Conservation (phyloP, 148 eudicot species). For the Beta vulgaris region DNA sequence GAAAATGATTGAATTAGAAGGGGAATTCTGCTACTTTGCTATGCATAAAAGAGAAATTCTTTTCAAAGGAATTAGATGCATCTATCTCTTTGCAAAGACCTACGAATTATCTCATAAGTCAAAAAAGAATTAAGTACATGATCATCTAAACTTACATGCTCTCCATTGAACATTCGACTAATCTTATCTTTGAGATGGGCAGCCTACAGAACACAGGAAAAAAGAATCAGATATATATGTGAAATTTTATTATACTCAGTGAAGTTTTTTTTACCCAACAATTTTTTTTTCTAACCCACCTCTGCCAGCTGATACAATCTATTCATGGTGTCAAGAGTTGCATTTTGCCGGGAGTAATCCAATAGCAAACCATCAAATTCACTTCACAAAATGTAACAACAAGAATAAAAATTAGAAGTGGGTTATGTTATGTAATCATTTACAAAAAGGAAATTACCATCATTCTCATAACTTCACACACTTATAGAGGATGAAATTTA, state of each 20-base stretch:
- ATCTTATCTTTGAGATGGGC: conserved; percentile 85
- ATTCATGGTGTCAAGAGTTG: conserved; percentile 60
- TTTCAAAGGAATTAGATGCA: no score
- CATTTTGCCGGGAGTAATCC: conserved; percentile 90
- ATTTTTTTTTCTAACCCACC: conserved; percentile 56
- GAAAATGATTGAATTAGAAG: neutral
- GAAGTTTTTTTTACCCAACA: no score
- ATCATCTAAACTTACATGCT: conserved; percentile 36
- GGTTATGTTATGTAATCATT: no score
- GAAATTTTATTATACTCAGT: no score
- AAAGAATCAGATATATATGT: conserved; percentile 3
- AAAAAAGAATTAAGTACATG: neutral
- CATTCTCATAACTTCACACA: neutral
- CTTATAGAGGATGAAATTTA: neutral
- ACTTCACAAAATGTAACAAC: conserved; percentile 35
- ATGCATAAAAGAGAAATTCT: neutral
- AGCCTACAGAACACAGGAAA: conserved; percentile 48
- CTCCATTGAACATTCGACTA: conserved; percentile 75
- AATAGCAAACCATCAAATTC: conserved; percentile 72
- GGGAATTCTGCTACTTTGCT: neutral
- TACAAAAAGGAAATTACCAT: neutral
- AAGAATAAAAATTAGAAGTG: conserved; percentile 1
- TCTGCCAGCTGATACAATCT: conserved; percentile 81
- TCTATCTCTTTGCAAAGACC: neutral
- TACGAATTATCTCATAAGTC: neutral